These are phyloP conservation scores for Sporothrix luriei DNA, from an alignment of 2,329 filamentous ascomycete genomes.

Conservation along the genomic window DNA sequence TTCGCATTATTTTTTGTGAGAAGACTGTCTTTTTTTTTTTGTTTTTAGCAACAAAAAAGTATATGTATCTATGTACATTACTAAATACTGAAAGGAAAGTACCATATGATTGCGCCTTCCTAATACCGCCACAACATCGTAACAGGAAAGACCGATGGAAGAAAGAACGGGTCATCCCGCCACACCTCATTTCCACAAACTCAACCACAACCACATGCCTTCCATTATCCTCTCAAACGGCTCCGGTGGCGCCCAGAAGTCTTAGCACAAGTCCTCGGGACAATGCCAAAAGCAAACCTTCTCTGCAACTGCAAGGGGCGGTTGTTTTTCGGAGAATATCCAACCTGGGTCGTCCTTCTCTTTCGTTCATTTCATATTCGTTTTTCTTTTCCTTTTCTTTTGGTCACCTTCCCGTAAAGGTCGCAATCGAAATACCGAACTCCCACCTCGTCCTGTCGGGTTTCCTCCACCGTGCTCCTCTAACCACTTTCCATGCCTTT, in stretches of 20 bases:
- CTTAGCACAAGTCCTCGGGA: constrained; percentile 1
- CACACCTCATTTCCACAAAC: background rate
- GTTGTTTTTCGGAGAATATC: background rate
- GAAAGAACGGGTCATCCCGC: background rate
- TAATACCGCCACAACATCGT: too few species aligned
- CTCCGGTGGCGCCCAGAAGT: background rate
- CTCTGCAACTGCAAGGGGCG: background rate
- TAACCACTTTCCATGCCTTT: background rate
- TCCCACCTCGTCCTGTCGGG: background rate
- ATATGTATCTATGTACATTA: too few species aligned
- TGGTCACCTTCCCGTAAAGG: background rate
- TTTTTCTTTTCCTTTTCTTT: background rate
- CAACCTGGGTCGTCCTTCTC: background rate
- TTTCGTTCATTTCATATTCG: background rate
- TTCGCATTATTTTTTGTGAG: constrained; percentile 28
- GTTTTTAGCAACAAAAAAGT: background rate
- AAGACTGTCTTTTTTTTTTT: background rate
- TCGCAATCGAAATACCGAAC: background rate
- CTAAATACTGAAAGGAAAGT: too few species aligned
- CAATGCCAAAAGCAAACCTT: background rate
- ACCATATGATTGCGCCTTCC: too few species aligned
- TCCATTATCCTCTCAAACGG: background rate
- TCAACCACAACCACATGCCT: background rate
- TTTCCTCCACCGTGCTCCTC: background rate
- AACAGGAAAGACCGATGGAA: background rate